These are phyloP conservation scores for Trichoderma polysporum DNA, from an alignment of 2,329 filamentous ascomycete species.

Conservation along the genomic window DNA sequence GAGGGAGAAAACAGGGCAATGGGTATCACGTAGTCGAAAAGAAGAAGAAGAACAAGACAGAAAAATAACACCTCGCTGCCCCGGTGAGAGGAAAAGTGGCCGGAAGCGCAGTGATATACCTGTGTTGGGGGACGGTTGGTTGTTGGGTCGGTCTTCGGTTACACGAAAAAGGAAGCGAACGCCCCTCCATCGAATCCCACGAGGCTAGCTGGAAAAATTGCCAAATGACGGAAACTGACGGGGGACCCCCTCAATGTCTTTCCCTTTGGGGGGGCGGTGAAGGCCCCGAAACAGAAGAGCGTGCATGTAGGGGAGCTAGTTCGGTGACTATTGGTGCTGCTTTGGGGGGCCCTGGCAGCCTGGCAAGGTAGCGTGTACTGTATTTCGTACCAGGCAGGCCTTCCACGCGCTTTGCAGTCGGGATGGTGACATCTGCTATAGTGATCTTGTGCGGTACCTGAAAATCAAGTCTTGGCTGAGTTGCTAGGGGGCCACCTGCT, in stretches of 20 bases:
- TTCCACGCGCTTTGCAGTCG: neutral
- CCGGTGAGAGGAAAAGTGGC: neutral
- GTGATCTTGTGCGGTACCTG: constrained; percentile 7
- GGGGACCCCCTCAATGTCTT: neutral
- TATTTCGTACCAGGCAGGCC: neutral
- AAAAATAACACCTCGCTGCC: neutral
- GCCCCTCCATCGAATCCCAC: constrained; percentile 7
- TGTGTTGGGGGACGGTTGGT: neutral
- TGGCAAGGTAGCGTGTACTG: neutral
- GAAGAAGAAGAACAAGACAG: neutral
- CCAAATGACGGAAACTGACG: constrained; percentile 8
- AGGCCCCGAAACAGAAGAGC: neutral
- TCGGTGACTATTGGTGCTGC: neutral
- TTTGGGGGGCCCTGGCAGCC: neutral
- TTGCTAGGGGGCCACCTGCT: neutral
- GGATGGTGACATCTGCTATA: neutral
- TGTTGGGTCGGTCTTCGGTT: constrained; percentile 6
- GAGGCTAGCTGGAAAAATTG: neutral
- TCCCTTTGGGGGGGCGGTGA: constrained; percentile 8
- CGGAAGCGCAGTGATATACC: constrained; percentile 2
- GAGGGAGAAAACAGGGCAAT: neutral
- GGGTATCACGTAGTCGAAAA: neutral
- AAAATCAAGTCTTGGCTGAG: neutral
- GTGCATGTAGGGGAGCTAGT: neutral
- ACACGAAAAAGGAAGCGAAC: neutral